These are phyloP conservation scores for Crithidia bombi DNA, from an alignment of 208 protist species.

Conservation along the genomic window DNA sequence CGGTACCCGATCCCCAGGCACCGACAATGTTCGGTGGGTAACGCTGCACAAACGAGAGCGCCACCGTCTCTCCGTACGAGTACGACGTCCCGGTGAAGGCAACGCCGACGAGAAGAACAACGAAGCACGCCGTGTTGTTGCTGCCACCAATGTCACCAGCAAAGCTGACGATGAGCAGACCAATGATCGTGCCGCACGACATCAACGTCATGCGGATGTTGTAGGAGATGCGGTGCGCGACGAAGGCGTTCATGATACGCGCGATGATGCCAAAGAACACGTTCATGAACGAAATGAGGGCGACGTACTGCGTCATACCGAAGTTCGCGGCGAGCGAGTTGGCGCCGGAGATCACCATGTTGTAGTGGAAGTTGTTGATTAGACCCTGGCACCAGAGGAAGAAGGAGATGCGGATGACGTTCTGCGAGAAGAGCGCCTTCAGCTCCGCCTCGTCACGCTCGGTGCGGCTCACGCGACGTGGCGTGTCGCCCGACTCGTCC, in stretches of 20 bases:
- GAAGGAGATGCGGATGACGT: slow-evolving; percentile 40
- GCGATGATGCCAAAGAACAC: slow-evolving; percentile 87
- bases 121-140: slow-evolving; percentile 59
- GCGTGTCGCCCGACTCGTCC: background rate
- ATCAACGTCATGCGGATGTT: slow-evolving; percentile 79
- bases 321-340: slow-evolving; percentile 51
- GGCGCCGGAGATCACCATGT: slow-evolving; percentile 75
- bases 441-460: slow-evolving; percentile 34
- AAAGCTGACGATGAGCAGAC: slow-evolving; percentile 81
- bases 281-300: slow-evolving; percentile 78
- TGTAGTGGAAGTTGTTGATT: slow-evolving; percentile 94
- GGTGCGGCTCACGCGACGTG: slow-evolving; percentile 11
- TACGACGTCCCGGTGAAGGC: slow-evolving; percentile 59
- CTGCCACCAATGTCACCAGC: slow-evolving; percentile 47
- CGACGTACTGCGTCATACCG: slow-evolving; percentile 67
- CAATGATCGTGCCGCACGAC: slow-evolving; percentile 49
- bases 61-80: slow-evolving; percentile 83
- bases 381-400: slow-evolving; percentile 72
- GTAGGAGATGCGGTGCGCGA: slow-evolving; percentile 63
- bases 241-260: slow-evolving; percentile 78
- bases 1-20: slow-evolving; percentile 88
- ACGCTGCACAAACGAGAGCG: slow-evolving; percentile 79
- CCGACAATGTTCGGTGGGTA: slow-evolving; percentile 81
- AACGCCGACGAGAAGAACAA: slow-evolving; percentile 77
- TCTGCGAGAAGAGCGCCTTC: slow-evolving; percentile 28